phyloP scores from a whole-genome alignment of 176 grass and related monocot species.

The Thalia dealbata region DNA sequence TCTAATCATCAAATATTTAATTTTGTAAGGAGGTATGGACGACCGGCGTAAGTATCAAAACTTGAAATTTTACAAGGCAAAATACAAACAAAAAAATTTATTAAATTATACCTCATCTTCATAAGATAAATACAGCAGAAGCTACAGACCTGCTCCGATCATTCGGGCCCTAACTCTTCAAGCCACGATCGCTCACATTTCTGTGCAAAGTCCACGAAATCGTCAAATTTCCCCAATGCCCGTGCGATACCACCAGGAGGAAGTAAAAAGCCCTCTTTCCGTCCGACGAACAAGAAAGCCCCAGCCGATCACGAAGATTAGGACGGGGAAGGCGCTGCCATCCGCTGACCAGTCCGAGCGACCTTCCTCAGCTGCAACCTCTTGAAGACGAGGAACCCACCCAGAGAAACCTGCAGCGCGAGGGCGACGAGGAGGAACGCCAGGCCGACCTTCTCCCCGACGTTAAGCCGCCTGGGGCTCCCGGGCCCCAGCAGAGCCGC shows the following conservation, averaged over 20 bases:
- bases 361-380: not conserved
- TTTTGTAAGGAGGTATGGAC: not conserved
- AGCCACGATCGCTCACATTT: not conserved
- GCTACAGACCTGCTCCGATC: not conserved
- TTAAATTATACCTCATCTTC: not conserved
- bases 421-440: constrained; percentile 1
- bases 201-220: not conserved
- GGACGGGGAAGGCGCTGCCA: not conserved
- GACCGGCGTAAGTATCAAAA: not conserved
- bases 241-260: not conserved
- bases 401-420: constrained; percentile 3
- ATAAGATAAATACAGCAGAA: not conserved
- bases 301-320: not conserved
- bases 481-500: not conserved
- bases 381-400: constrained; percentile 8
- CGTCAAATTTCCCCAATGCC: not conserved
- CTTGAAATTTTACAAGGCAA: not conserved
- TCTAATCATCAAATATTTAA: not conserved
- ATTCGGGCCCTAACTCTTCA: not conserved
- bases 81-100: not conserved
- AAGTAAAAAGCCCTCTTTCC: not conserved
- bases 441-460: constrained; percentile 16
- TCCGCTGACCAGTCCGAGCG: not conserved
- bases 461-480: not conserved
- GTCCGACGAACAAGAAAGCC: not conserved